Conservation (phyloP, 805 yeast species). For the Maudiozyma pseudohumilis region DNA sequence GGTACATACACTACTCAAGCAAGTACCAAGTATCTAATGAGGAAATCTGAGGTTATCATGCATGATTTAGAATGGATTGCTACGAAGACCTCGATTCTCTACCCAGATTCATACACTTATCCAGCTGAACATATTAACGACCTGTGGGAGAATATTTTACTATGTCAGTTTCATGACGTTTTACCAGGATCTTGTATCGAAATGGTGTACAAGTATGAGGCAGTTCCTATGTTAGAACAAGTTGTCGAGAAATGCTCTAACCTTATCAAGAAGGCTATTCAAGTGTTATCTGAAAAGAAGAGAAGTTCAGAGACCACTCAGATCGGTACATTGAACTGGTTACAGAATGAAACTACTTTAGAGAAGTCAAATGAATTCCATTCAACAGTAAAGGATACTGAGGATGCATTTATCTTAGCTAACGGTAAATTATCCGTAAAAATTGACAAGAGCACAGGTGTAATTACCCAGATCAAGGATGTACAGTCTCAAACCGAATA, state of each 20-base stretch:
- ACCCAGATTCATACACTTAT: constrained; percentile 47
- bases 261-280: constrained; percentile 43
- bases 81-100: constrained; percentile 51
- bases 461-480: constrained; percentile 57
- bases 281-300: constrained; percentile 26
- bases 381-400: constrained; percentile 17
- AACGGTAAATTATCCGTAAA: constrained; percentile 54
- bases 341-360: not conserved
- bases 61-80: constrained; percentile 84
- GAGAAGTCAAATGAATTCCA: not conserved
- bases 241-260: constrained; percentile 44
- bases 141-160: constrained; percentile 79
- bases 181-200: constrained; percentile 94
- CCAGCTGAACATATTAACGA: constrained; percentile 59
- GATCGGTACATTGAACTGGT: constrained; percentile 60
- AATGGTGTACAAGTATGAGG: constrained; percentile 83
- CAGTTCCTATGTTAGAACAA: constrained; percentile 60
- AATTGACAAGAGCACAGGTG: constrained; percentile 46
- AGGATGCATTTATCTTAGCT: constrained; percentile 39
- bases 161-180: constrained; percentile 97
- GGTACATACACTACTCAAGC: constrained; percentile 97
- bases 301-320: constrained; percentile 1
- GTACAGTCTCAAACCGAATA: constrained; percentile 50
- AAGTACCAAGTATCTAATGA: constrained; percentile 67
- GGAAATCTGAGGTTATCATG: constrained; percentile 62